These are phyloP conservation scores for Paramyrothecium sp. DNA, from an alignment of 2,329 filamentous ascomycete genomes.

Conservation along the genomic window DNA sequence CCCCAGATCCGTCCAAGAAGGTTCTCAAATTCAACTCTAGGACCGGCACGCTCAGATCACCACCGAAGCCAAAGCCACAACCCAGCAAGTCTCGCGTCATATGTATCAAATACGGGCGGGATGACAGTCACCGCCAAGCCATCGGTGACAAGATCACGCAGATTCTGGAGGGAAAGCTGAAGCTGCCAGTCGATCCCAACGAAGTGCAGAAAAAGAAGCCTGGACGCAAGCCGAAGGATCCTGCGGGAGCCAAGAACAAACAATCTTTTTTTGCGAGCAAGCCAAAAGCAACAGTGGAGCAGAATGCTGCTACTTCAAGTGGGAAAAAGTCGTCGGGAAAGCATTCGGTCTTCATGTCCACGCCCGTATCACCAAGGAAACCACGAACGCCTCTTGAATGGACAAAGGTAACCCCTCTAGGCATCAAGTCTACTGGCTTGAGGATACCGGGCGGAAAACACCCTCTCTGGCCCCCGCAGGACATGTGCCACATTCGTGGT, in stretches of 20 bases:
- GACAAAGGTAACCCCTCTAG: conserved; percentile 39
- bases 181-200: conserved; percentile 19
- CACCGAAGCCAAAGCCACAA: conserved; percentile 51
- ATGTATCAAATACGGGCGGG: conserved; percentile 57
- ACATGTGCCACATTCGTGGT: conserved; percentile 62
- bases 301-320: conserved; percentile 14
- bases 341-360: conserved; percentile 49
- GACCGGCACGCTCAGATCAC: conserved; percentile 62
- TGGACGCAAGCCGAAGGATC: conserved; percentile 13
- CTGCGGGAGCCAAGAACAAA: conserved; percentile 23
- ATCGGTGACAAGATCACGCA: conserved; percentile 62
- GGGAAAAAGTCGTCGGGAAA: conserved; percentile 24
- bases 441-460: conserved; percentile 66
- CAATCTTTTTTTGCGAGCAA: conserved; percentile 44
- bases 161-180: conserved; percentile 48
- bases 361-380: conserved; percentile 51
- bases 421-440: conserved; percentile 40
- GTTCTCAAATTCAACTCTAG: conserved; percentile 56
- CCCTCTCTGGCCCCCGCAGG: conserved; percentile 70
- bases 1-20: conserved; percentile 32
- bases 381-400: conserved; percentile 25
- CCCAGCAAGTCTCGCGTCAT: conserved; percentile 41
- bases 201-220: conserved; percentile 20
- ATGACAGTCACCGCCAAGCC: conserved; percentile 38
- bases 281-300: conserved; percentile 22